Evolutionary conservation across 106 monocot species (phyloP).

Genomic region (Phalaenopsis equestris): DNA sequence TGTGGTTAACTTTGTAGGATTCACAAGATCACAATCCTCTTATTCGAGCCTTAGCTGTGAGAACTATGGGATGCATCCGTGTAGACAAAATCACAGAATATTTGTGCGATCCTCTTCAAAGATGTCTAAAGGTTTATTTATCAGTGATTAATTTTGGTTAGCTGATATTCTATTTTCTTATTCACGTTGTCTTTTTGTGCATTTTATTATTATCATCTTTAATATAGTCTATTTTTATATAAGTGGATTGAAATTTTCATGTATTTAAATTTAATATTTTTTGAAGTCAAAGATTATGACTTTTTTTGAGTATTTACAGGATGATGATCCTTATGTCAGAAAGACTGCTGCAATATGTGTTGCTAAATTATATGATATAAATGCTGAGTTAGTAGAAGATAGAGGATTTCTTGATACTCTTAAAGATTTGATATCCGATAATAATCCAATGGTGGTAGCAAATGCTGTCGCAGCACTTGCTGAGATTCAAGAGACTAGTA

Average conservation of each 20-base stretch:
- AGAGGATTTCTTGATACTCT: constrained; percentile 90
- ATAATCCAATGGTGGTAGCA: constrained; percentile 99
- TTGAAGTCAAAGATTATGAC: constrained; percentile 2
- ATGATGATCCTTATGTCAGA: constrained; percentile 98
- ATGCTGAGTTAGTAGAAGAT: constrained; percentile 97
- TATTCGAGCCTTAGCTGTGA: constrained; percentile 95
- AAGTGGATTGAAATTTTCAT: background rate
- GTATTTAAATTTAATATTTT: background rate
- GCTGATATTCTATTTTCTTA: background rate
- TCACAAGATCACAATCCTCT: constrained; percentile 99
- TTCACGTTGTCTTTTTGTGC: background rate
- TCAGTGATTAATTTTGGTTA: constrained; percentile 1
- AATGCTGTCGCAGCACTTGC: constrained; percentile 99
- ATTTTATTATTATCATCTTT: background rate
- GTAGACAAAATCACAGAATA: constrained; percentile 99
- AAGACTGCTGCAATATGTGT: constrained; percentile 98
- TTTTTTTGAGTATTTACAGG: constrained; percentile 37
- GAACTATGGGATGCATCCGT: constrained; percentile 99
- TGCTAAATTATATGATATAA: constrained; percentile 96
- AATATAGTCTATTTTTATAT: background rate
- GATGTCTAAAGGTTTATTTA: constrained; percentile 84
- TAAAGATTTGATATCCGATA: constrained; percentile 96
- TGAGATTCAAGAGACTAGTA: constrained; percentile 88
- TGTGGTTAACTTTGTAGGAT: constrained; percentile 43
- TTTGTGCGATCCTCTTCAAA: constrained; percentile 95